Conservation (phyloP, 306 rosid genomes). For the Quercus mongolica region DNA sequence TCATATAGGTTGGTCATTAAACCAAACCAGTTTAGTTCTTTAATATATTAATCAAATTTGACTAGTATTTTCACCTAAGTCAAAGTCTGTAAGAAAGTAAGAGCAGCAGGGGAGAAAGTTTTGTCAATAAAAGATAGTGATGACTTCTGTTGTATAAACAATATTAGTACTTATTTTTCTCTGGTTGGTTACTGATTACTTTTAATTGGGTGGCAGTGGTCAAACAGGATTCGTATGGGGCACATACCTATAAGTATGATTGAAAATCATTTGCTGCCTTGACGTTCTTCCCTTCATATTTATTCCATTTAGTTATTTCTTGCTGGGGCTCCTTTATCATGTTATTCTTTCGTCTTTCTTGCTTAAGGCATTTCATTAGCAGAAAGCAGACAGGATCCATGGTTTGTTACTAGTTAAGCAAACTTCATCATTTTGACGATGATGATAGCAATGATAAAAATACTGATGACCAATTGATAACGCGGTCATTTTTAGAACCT, state of each 20-base stretch:
- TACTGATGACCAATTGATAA: no score
- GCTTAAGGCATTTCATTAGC: no score
- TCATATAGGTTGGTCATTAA: background rate
- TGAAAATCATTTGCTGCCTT: background rate
- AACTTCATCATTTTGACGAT: no score
- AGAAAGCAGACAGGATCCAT: no score
- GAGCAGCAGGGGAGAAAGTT: background rate
- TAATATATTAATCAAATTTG: background rate
- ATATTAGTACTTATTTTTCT: background rate
- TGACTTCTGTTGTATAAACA: background rate
- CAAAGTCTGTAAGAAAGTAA: background rate
- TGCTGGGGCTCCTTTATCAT: no score
- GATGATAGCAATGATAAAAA: no score
- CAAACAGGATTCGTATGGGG: background rate
- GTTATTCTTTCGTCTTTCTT: no score
- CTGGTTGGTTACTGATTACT: background rate
- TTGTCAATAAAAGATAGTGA: background rate
- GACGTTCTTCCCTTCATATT: background rate
- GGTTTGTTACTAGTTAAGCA: no score
- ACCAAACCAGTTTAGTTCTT: background rate
- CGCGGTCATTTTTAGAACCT: no score
- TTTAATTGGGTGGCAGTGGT: background rate
- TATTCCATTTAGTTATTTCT: no score
- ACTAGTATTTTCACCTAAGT: background rate
- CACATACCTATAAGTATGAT: background rate